A percentile compares a stretch with the other conserved stretches of the same genome.
phyloP scores from a whole-genome alignment of 2,329 filamentous ascomycete genomes.

The Akanthomyces dipterigenus region DNA sequence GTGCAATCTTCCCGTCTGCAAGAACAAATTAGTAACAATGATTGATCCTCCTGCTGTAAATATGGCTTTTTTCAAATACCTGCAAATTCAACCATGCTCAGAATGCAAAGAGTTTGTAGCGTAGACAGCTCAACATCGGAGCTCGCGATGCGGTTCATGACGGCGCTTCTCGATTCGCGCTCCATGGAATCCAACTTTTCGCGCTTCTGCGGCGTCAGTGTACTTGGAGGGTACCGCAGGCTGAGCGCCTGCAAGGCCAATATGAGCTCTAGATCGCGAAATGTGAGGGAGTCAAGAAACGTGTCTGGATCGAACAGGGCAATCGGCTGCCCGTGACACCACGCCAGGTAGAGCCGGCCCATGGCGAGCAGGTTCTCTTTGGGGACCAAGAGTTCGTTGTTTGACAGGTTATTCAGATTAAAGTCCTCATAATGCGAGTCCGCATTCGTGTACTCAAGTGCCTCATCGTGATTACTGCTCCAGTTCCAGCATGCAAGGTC shows the following conservation, averaged over 20 bases:
- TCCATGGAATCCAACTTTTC: conserved; percentile 12
- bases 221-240: conserved; percentile 30
- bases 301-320: conserved; percentile 35
- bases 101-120: conserved; percentile 30
- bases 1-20: conserved; percentile 19
- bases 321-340: conserved; percentile 44
- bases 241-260: conserved; percentile 33
- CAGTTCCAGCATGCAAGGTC: conserved; percentile 10
- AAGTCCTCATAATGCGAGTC: neutral
- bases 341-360: conserved; percentile 35
- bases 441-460: neutral
- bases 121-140: conserved; percentile 31
- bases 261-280: conserved; percentile 29
- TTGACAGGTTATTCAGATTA: neutral
- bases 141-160: conserved; percentile 28
- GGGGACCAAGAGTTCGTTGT: neutral
- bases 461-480: neutral
- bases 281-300: conserved; percentile 32
- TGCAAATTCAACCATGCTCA: conserved; percentile 31
- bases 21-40: too few relatives aligned
- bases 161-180: conserved; percentile 18
- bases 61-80: conserved; percentile 16
- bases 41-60: neutral
- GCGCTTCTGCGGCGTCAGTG: conserved; percentile 13
- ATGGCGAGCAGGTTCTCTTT: conserved; percentile 13